Conservation (phyloP, 2,329 filamentous ascomycete species). For the Venturia pyrina region DNA sequence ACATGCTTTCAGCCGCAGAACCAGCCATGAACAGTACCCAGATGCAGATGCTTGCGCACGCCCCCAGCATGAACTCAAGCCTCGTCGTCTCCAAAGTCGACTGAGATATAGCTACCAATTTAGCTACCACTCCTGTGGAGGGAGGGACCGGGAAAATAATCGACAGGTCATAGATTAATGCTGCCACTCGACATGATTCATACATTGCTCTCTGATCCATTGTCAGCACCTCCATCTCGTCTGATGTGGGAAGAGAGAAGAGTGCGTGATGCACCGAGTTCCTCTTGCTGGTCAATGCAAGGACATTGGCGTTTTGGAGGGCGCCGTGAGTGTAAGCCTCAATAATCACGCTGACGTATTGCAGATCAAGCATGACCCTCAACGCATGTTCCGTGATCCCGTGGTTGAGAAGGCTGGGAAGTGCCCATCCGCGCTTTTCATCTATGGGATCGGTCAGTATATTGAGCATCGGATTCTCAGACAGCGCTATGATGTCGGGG, state of each 20-base stretch:
- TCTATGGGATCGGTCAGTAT: not conserved
- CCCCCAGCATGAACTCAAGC: not conserved
- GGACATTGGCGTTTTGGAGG: not conserved
- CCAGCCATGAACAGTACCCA: slow-evolving; percentile 2
- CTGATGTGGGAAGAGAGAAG: not conserved
- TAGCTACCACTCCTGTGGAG: not conserved
- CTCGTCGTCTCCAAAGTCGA: not conserved
- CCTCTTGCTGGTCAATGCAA: not conserved
- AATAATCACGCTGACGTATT: slow-evolving; percentile 6
- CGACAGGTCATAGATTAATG: slow-evolving; percentile 1
- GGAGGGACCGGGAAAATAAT: not conserved
- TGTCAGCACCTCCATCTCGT: not conserved
- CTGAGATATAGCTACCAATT: not conserved
- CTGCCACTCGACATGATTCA: slow-evolving; percentile 5
- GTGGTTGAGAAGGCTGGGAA: not conserved
- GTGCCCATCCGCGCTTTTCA: not conserved
- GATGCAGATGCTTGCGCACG: not conserved
- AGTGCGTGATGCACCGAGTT: not conserved
- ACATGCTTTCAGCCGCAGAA: not conserved
- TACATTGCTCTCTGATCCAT: slow-evolving; percentile 1
- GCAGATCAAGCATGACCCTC: not conserved
- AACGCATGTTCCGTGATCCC: not conserved
- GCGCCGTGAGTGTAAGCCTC: not conserved
- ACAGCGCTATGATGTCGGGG: not conserved
- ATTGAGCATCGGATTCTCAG: not conserved